These are phyloP conservation scores for Plasmopara viticola DNA, from an alignment of 352 stramenopile genomes.

Conservation along the genomic window DNA sequence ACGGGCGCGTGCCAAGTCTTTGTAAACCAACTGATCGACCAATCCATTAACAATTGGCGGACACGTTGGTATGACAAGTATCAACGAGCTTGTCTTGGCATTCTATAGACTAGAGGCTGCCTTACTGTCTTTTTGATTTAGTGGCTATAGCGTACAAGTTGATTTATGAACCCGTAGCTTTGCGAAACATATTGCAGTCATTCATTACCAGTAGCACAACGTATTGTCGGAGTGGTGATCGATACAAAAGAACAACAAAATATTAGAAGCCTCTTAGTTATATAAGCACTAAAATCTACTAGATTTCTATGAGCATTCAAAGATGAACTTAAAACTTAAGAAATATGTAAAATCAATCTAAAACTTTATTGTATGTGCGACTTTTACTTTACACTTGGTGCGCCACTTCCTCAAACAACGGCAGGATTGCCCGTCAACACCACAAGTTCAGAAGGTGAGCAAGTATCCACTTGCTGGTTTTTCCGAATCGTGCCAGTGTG, in stretches of 20 bases:
- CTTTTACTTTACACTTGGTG: slow-evolving; percentile 2
- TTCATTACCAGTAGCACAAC: not conserved
- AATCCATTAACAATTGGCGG: slow-evolving; percentile 85
- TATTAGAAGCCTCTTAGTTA: too few relatives aligned
- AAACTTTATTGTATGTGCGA: too few relatives aligned
- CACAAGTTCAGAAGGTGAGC: slow-evolving; percentile 25
- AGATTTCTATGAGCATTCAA: too few relatives aligned
- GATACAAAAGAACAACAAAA: too few relatives aligned
- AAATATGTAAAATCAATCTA: too few relatives aligned
- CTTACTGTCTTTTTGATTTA: slow-evolving; percentile 21
- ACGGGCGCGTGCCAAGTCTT: slow-evolving; percentile 79
- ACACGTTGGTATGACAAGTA: slow-evolving; percentile 90
- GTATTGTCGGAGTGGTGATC: not conserved
- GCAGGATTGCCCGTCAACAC: slow-evolving; percentile 16
- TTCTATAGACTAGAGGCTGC: slow-evolving; percentile 38
- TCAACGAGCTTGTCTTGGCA: slow-evolving; percentile 83
- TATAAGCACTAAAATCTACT: too few relatives aligned
- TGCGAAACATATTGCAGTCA: not conserved
- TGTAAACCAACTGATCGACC: slow-evolving; percentile 83
- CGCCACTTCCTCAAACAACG: not conserved
- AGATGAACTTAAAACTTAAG: too few relatives aligned
- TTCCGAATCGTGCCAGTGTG: slow-evolving; percentile 32
- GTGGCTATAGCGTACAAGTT: slow-evolving; percentile 9
- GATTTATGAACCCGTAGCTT: slow-evolving; percentile 24
- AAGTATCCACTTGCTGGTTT: slow-evolving; percentile 33